These are phyloP conservation scores for Xylariales sp. DNA, from an alignment of 2,329 filamentous ascomycete genomes.

Conservation along the genomic window DNA sequence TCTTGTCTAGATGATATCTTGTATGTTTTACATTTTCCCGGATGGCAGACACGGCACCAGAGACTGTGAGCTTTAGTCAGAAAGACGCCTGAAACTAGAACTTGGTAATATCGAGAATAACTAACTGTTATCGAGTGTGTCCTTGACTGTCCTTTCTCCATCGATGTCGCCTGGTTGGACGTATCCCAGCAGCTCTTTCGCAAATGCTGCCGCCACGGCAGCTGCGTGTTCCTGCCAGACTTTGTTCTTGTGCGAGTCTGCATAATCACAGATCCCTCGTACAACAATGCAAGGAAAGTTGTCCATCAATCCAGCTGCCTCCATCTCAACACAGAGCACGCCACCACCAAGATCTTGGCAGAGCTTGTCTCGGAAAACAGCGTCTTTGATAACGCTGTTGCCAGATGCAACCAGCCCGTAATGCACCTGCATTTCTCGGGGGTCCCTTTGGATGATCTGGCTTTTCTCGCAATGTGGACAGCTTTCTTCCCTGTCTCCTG, in stretches of 20 bases:
- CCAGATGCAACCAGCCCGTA: slow-evolving; percentile 24
- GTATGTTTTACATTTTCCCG: background rate
- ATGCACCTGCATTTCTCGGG: slow-evolving; percentile 17
- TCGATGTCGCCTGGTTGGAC: background rate
- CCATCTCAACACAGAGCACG: slow-evolving; percentile 19
- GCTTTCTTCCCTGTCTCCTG: slow-evolving; percentile 2
- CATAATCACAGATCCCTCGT: slow-evolving; percentile 22
- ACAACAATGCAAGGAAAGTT: slow-evolving; percentile 22
- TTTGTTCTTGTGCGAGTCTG: slow-evolving; percentile 23
- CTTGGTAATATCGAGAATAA: background rate
- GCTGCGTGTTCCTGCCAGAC: slow-evolving; percentile 19
- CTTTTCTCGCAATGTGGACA: slow-evolving; percentile 16
- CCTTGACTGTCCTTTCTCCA: background rate
- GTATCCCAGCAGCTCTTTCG: slow-evolving; percentile 14
- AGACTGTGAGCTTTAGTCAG: background rate
- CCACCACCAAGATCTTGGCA: slow-evolving; percentile 3
- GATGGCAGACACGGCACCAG: background rate
- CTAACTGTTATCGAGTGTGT: background rate
- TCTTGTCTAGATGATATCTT: background rate
- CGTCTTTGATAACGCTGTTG: slow-evolving; percentile 19
- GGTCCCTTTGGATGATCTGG: slow-evolving; percentile 12
- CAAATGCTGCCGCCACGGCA: slow-evolving; percentile 15
- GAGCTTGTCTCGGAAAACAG: slow-evolving; percentile 15
- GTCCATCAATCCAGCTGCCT: slow-evolving; percentile 17
- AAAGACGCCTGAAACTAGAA: background rate